Percentiles rank a stretch among this genome's conserved stretches.
phyloP scores from a whole-genome alignment of 257 asterid genomes.

The Fraxinus pennsylvanica region DNA sequence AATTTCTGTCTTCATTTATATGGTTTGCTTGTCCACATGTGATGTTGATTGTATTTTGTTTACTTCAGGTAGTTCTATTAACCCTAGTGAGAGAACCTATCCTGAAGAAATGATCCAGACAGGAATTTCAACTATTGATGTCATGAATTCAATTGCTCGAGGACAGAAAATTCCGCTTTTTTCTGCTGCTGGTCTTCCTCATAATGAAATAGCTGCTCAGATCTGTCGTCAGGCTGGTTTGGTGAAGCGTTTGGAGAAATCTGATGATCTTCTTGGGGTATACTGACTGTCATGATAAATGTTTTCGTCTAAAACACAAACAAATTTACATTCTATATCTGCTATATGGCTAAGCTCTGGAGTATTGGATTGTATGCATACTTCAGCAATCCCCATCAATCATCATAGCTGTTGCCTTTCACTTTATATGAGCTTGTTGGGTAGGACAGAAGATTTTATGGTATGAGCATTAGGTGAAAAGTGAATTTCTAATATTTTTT shows the following conservation, averaged over 20 bases:
- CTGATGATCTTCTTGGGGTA: conserved; percentile 88
- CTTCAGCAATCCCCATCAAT: neutral
- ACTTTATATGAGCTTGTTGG: neutral
- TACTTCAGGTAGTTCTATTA: conserved; percentile 88
- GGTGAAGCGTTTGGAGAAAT: conserved; percentile 87
- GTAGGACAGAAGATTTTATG: neutral
- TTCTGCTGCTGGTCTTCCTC: conserved; percentile 99
- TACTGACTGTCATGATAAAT: conserved; percentile 9
- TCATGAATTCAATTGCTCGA: conserved; percentile 97
- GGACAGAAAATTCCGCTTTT: conserved; percentile 98
- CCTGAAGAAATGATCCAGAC: conserved; percentile 99
- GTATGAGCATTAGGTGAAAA: neutral
- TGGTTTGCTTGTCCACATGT: conserved; percentile 8
- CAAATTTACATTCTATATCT: neutral
- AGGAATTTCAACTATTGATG: conserved; percentile 96
- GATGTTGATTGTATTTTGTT: conserved; percentile 29
- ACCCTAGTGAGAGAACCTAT: conserved; percentile 98
- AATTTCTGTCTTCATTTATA: conserved; percentile 10
- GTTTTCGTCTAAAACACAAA: neutral
- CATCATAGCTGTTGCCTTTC: neutral
- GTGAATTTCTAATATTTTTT: neutral
- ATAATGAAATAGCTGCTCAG: conserved; percentile 98
- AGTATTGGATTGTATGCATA: neutral
- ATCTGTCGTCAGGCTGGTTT: conserved; percentile 99
- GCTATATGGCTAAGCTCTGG: neutral